phyloP scores from a whole-genome alignment of 2,329 filamentous ascomycete genomes.

The Nothopassalora personata region DNA sequence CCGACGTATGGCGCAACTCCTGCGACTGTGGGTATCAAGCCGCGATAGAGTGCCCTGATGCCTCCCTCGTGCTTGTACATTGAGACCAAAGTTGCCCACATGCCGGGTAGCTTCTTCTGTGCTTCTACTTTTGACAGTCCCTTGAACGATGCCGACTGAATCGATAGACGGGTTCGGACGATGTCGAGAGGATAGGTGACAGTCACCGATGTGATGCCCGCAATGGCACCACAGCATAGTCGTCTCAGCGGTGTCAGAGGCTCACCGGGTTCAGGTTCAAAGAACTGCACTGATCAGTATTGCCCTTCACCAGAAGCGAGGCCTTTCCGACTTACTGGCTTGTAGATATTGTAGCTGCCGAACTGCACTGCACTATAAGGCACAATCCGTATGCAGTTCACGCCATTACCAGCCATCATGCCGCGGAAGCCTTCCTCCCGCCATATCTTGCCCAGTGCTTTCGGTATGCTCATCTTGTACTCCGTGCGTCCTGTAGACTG shows the following conservation, averaged over 20 bases:
- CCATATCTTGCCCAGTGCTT: conserved; percentile 93
- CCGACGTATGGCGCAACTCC: conserved; percentile 96
- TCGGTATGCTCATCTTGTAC: conserved; percentile 86
- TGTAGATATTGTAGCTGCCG: conserved; percentile 96
- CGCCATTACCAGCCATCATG: conserved; percentile 96
- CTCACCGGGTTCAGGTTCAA: conserved; percentile 68
- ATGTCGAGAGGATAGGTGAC: conserved; percentile 97
- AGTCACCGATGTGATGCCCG: conserved; percentile 91
- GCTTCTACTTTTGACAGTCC: conserved; percentile 60
- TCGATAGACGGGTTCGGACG: conserved; percentile 88
- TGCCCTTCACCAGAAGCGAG: not conserved
- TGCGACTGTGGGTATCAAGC: conserved; percentile 87
- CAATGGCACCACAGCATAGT: conserved; percentile 81
- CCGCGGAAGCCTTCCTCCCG: conserved; percentile 93
- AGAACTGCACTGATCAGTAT: conserved; percentile 49
- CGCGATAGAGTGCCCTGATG: conserved; percentile 78
- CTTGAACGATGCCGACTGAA: conserved; percentile 93
- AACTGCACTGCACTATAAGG: conserved; percentile 98
- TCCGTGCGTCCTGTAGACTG: conserved; percentile 86
- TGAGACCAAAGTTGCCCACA: conserved; percentile 74
- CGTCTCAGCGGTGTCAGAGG: conserved; percentile 69
- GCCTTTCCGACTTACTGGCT: conserved; percentile 58
- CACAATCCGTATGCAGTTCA: conserved; percentile 96
- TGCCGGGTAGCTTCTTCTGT: conserved; percentile 66
- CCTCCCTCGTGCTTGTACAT: conserved; percentile 96